Percentiles rank a stretch among this genome's conserved stretches.
These are phyloP conservation scores for Camellia sinensis DNA, from an alignment of 148 eudicot genomes.

Conservation along the genomic window DNA sequence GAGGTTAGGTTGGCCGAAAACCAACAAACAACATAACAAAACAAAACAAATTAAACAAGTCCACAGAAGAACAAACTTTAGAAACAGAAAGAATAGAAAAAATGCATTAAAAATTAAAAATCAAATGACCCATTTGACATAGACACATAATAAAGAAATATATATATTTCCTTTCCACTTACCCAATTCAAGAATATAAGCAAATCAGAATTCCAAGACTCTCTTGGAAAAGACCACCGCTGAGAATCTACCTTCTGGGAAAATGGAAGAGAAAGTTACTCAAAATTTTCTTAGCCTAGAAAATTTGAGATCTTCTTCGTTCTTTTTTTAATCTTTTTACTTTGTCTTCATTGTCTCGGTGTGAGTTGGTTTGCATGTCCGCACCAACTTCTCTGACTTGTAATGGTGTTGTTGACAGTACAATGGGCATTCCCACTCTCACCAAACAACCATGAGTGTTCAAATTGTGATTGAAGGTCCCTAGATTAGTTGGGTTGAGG, in stretches of 20 bases:
- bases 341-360: neutral
- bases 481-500: neutral
- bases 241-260: neutral
- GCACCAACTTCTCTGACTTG: neutral
- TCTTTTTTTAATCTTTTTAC: neutral
- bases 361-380: neutral
- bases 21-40: neutral
- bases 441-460: neutral
- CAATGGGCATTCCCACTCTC: neutral
- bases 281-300: neutral
- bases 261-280: neutral
- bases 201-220: conserved; percentile 5
- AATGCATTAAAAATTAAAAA: neutral
- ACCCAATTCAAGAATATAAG: neutral
- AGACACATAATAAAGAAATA: neutral
- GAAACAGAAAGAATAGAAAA: neutral
- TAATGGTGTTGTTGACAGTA: neutral
- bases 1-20: conserved; percentile 16
- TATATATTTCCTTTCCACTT: neutral
- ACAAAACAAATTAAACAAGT: neutral
- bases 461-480: neutral
- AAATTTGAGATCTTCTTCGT: neutral
- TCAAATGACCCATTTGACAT: neutral
- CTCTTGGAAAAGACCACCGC: neutral
- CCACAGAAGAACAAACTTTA: conserved; percentile 6